Base-by-base conservation (phyloP, 768 basidiomycete species). In the Agaricus sinodeliciosus region DNA sequence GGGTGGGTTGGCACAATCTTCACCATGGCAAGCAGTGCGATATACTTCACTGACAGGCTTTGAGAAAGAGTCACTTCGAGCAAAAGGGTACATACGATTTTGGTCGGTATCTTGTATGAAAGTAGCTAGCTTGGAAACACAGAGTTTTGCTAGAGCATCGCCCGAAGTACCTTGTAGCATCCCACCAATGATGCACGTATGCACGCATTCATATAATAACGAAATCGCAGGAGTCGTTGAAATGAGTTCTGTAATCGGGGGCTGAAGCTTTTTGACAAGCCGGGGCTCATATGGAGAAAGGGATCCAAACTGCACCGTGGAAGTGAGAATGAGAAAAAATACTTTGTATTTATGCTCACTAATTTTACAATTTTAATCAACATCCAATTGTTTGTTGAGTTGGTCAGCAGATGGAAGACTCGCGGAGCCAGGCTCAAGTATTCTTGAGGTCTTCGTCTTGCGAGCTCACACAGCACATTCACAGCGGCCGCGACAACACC, bases 351-450 rank as follows among this genome's bases (percentile, higher is more conserved):
- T 34, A 12, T n/a, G n/a, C 54, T 61, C 67, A 94, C 95, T 67
- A 98, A 68, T 70, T 99, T 99, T 65, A 98, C 85, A 49, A 98
- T 87, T 70, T 99, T 99, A 68, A 99, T 99, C 55, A 99, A 78
- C 91, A 98, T 95, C 96, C 96, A 99, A 61, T 99, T 99, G 67
- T 99, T 98, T 9, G 90, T 87, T 9, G 93, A 93, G 2, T 86
- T 92, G 0, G 92, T 96, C 55, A 99, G 72, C 9, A 98, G 77
- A 61, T 90, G 91, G 67, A 98, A 99, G 49, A 98, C 68, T 60
- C 90, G 89, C 9, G 96, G 96, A 2, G 95, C 96, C 37, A 99
- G 69, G 3, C 84, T 75, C 7, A 99, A 75, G 63, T 92, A 94
- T 55, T 89, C 87, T 54, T 72, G 70, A 7, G 94, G 92, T 56